Base-by-base conservation (phyloP, 1,139 yeast species). In the Geotrichum fermentans region DNA sequence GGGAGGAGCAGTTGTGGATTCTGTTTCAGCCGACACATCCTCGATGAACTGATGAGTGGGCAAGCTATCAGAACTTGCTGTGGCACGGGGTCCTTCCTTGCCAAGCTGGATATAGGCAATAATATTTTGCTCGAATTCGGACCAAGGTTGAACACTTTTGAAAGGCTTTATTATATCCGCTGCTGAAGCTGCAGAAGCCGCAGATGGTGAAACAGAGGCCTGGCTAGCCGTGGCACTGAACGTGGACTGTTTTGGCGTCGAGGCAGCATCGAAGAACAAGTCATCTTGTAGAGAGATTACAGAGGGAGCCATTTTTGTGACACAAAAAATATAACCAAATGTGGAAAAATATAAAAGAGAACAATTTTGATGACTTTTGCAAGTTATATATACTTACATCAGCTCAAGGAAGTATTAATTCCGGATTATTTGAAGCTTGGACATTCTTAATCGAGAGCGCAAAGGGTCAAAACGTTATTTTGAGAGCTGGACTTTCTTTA, bases 191-290 rank as follows among this genome's bases (percentile, higher is more conserved):
- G 30, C 29, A 18, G 38, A 22, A 6, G 38, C 30, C 11, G 37
- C 22, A 20, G 22, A 16, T 4, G 29, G 16, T 4, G 44, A n/a
- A 10, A 21, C 17, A 17, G 22, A 11, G n/a, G 20, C 32, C 21
- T 20, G 34, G 22, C 14, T 13, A 5, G 11, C 32, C 11, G 3
- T 16, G 17, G 10, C 11, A 3, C 29, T 26, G 14, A 4, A 13
- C n/a, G 17, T 16, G 2, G 24, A 2, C 13, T 14, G 35, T n/a
- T 32, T 20, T 2, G 44, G 28, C 8, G 35, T 7, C 4, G 44
- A 41, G 3, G 26, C 29, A 2, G 47, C 45, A 16, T 52, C 44
- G 14, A 29, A 42, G 43, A 49, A 41, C 18, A 30, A 21, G 20
- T 49, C 39, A 14, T 24, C 43, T 13, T 40, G 34, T 10, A 26